A percentile compares a stretch with the other conserved stretches of the same genome.
These are phyloP conservation scores for Geum urbanum DNA, from an alignment of 306 rosid genomes.

Conservation along the genomic window DNA sequence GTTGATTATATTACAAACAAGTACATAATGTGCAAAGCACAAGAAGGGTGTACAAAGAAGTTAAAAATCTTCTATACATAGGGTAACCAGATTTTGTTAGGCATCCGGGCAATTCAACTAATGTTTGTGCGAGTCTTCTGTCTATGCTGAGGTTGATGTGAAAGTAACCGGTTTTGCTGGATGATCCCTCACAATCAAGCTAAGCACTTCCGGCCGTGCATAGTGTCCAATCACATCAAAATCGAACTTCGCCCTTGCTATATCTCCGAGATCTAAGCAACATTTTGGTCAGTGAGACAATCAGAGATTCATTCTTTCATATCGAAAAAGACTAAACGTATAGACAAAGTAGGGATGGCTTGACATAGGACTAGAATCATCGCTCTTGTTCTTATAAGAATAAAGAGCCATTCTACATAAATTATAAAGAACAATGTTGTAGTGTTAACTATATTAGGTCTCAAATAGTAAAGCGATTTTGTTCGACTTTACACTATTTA, in stretches of 20 bases:
- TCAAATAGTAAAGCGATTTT: neutral
- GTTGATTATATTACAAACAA: neutral
- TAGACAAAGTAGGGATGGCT: neutral
- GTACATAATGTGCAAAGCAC: neutral
- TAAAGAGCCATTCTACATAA: neutral
- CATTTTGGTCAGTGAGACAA: conserved; percentile 5
- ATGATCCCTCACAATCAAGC: conserved; percentile 71
- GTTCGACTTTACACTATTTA: neutral
- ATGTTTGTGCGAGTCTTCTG: conserved; percentile 38
- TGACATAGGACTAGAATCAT: neutral
- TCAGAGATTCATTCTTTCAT: conserved; percentile 1
- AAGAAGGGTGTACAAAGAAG: neutral
- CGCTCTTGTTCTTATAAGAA: neutral
- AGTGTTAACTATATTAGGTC: neutral
- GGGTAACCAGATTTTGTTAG: too few relatives aligned
- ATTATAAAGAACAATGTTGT: neutral
- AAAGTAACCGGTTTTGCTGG: conserved; percentile 68
- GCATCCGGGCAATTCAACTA: conserved; percentile 9
- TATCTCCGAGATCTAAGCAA: conserved; percentile 72
- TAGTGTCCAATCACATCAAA: conserved; percentile 96
- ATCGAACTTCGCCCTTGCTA: conserved; percentile 70
- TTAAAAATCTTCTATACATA: neutral
- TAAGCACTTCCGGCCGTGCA: conserved; percentile 82
- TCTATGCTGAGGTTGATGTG: conserved; percentile 46
- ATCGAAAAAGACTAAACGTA: neutral